phyloP scores from a whole-genome alignment of 2,329 filamentous ascomycete genomes.

The Penicillium sp. region DNA sequence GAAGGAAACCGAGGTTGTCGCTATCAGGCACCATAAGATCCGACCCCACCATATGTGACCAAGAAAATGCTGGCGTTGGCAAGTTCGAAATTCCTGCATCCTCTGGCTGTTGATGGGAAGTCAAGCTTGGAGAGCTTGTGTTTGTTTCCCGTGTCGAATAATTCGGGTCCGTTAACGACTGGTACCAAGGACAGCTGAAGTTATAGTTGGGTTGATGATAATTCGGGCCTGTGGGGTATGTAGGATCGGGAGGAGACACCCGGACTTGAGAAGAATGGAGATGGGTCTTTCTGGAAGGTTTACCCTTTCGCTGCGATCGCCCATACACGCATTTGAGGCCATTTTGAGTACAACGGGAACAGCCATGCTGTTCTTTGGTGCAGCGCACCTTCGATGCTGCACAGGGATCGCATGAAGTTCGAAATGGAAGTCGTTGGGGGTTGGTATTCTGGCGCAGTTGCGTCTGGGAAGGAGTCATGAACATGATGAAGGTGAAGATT shows the following conservation, averaged over 20 bases:
- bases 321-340: neutral
- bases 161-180: neutral
- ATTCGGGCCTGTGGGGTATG: neutral
- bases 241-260: neutral
- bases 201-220: neutral
- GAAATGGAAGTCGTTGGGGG: neutral
- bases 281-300: neutral
- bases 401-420: neutral
- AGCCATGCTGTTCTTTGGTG: neutral
- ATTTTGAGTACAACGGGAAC: neutral
- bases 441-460: neutral
- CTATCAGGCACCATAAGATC: neutral
- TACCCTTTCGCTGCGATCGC: neutral
- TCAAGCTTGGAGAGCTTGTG: neutral
- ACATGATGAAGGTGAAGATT: neutral
- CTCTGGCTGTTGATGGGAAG: neutral
- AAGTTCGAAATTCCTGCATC: too few relatives aligned
- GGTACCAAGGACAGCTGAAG: neutral
- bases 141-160: neutral
- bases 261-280: neutral
- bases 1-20: neutral
- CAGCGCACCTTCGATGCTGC: neutral
- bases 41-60: neutral
- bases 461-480: neutral
- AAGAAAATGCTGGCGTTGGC: rapidly evolving